phyloP scores from a whole-genome alignment of 1,139 yeast genomes.

The Yamadazyma jaroonii region DNA sequence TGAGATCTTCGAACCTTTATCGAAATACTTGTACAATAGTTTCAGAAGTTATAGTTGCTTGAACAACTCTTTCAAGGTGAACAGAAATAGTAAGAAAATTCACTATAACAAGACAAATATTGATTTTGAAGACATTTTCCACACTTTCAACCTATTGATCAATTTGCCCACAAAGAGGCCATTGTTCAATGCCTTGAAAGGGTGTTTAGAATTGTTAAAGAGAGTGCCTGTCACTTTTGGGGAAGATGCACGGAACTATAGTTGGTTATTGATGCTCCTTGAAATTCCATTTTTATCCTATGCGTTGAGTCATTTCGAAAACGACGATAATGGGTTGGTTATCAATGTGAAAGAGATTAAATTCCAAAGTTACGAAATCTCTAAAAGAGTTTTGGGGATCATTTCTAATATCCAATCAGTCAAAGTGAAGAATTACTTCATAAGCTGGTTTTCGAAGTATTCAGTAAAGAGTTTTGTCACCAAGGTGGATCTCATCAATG shows the following conservation, averaged over 20 bases:
- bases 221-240: conserved; percentile 34
- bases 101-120: conserved; percentile 45
- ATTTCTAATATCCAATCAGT: conserved; percentile 49
- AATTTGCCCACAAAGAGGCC: conserved; percentile 61
- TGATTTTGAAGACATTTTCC: conserved; percentile 42
- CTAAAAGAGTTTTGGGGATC: conserved; percentile 65
- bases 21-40: conserved; percentile 35
- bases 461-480: conserved; percentile 35
- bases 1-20: conserved; percentile 49
- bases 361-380: conserved; percentile 57
- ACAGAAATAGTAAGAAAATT: conserved; percentile 18
- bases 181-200: conserved; percentile 47
- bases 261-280: conserved; percentile 59
- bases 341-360: conserved; percentile 51
- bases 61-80: conserved; percentile 48
- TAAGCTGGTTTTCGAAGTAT: conserved; percentile 57
- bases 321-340: conserved; percentile 18
- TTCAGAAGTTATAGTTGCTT: conserved; percentile 43
- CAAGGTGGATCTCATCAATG: conserved; percentile 56
- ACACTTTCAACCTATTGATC: conserved; percentile 40
- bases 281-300: conserved; percentile 59
- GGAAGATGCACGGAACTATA: conserved; percentile 36
- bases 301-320: conserved; percentile 35
- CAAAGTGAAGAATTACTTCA: conserved; percentile 40
- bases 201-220: conserved; percentile 47